Conservation (phyloP, 2,329 filamentous ascomycete species). For the Cladosporium oxysporum region DNA sequence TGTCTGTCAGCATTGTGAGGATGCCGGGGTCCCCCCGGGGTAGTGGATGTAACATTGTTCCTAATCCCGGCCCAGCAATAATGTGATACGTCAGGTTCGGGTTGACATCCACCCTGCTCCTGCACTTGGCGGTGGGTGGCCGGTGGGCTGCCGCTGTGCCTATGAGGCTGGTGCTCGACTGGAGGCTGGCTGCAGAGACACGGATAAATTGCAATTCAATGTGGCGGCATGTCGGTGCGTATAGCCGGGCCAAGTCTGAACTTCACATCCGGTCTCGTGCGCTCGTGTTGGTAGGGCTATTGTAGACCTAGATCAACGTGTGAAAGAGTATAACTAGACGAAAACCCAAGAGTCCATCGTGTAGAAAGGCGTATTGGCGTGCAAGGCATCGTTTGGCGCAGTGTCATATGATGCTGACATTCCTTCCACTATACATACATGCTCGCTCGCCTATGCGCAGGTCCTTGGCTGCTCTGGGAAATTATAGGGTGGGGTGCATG, state of each 20-base stretch:
- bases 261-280: background rate
- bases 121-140: conserved; percentile 3
- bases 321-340: background rate
- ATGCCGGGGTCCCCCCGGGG: conserved; percentile 14
- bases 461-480: background rate
- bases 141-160: background rate
- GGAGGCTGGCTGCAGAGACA: background rate
- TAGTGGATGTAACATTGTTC: conserved; percentile 10
- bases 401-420: background rate
- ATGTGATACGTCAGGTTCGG: conserved; percentile 6
- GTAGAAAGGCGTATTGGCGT: background rate
- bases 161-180: background rate
- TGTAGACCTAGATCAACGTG: background rate
- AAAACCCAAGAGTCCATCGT: background rate
- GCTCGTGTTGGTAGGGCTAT: background rate
- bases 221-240: conserved; percentile 6
- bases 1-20: background rate
- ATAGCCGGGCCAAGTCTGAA: conserved; percentile 5
- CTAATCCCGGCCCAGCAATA: conserved; percentile 1
- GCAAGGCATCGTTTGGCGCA: background rate
- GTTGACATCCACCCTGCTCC: conserved; percentile 5
- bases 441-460: background rate
- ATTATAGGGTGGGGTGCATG: background rate
- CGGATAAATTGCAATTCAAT: background rate
- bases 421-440: background rate